phyloP scores from a whole-genome alignment of 495 filamentous ascomycete genomes.

The Thermochaetoides thermophila region DNA sequence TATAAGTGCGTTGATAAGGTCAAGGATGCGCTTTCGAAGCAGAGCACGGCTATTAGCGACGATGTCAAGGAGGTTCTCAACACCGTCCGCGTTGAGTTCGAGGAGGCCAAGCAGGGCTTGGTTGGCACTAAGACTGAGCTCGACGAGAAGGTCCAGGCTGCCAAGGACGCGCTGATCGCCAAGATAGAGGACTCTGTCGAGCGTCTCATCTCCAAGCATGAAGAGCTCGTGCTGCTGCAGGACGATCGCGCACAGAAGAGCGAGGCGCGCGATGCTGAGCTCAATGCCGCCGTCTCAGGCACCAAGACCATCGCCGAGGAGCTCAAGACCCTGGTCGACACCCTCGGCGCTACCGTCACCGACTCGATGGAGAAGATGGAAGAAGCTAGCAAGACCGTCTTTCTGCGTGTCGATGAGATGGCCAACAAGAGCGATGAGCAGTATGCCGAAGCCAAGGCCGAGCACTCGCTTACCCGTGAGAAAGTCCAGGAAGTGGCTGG shows the following conservation, averaged over 20 bases:
- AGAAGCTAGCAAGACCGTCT: constrained; percentile 70
- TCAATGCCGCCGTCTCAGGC: constrained; percentile 51
- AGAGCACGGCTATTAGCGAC: constrained; percentile 35
- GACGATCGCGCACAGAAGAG: constrained; percentile 54
- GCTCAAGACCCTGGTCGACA: constrained; percentile 66
- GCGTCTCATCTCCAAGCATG: constrained; percentile 65
- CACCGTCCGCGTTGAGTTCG: constrained; percentile 64
- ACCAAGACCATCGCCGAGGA: constrained; percentile 75
- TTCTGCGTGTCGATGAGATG: constrained; percentile 61
- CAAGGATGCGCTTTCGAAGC: constrained; percentile 41
- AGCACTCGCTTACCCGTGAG: constrained; percentile 63
- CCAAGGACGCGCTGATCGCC: constrained; percentile 50
- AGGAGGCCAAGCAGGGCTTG: constrained; percentile 53
- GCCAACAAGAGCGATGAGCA: constrained; percentile 64
- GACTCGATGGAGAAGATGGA: constrained; percentile 72
- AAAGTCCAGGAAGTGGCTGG: constrained; percentile 56
- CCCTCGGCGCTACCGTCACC: constrained; percentile 67
- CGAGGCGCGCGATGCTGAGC: constrained; percentile 48
- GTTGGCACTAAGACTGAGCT: constrained; percentile 56
- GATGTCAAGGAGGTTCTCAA: constrained; percentile 73
- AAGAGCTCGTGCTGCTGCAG: constrained; percentile 55
- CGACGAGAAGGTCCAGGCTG: constrained; percentile 60
- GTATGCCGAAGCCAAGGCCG: constrained; percentile 51
- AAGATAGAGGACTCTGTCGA: constrained; percentile 72
- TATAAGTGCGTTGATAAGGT: constrained; percentile 47